Evolutionary conservation across 192 early-diverging fungal genomes (phyloP).

Genomic region (Rhizophagus clarus): DNA sequence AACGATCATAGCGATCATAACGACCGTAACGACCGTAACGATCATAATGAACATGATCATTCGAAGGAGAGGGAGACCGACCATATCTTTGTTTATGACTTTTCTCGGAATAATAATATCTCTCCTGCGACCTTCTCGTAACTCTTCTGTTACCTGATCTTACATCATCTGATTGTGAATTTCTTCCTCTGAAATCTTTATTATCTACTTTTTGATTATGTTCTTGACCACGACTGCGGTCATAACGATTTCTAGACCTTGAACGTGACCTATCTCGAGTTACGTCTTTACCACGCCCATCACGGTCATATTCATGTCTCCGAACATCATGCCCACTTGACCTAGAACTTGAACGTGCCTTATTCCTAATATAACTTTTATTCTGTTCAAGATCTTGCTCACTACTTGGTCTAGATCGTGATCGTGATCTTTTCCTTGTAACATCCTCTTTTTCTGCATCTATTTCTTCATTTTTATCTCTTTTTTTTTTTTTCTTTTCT

Average conservation of each 20-base stretch:
- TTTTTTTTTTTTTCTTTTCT: constrained; percentile 33
- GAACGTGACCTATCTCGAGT: neutral
- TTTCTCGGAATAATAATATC: no score
- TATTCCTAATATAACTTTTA: constrained; percentile 29
- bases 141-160: no score
- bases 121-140: no score
- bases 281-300: constrained; percentile 16
- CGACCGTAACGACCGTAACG: no score
- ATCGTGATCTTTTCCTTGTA: constrained; percentile 12
- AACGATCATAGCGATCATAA: no score
- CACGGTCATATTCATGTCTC: constrained; percentile 38
- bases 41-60: no score
- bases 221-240: constrained; percentile 34
- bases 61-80: no score
- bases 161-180: no score
- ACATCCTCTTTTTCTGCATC: constrained; percentile 31
- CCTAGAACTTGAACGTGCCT: neutral
- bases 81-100: no score
- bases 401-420: neutral
- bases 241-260: neutral
- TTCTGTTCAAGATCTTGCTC: constrained; percentile 34
- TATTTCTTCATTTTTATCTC: constrained; percentile 32
- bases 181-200: no score
- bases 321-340: neutral
- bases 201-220: neutral